phyloP scores from a whole-genome alignment of 2,329 filamentous ascomycete genomes.

The Phaeosphaeriaceae sp. region DNA sequence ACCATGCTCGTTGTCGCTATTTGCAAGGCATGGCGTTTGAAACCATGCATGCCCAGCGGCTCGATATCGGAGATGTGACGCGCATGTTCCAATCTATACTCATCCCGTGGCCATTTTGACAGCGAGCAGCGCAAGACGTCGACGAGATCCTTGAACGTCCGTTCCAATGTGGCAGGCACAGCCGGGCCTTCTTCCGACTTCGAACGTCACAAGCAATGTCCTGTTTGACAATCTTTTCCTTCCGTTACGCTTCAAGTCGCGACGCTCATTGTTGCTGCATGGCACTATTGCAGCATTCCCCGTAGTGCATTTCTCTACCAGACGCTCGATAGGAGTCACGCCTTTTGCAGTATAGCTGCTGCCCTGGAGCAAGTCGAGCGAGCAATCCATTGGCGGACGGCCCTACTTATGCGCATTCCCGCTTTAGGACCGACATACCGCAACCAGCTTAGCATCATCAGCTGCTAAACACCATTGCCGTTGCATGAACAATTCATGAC shows the following conservation, averaged over 20 bases:
- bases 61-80: not conserved
- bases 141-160: slow-evolving; percentile 11
- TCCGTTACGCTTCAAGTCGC: not conserved
- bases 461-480: not conserved
- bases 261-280: not conserved
- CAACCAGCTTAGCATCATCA: not conserved
- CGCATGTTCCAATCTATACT: not conserved
- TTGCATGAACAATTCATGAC: slow-evolving; percentile 1
- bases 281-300: not conserved
- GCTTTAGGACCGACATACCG: slow-evolving; percentile 2
- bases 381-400: slow-evolving; percentile 14
- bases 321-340: not conserved
- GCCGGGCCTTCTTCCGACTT: not conserved
- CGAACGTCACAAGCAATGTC: not conserved
- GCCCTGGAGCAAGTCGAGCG: slow-evolving; percentile 30
- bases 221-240: not conserved
- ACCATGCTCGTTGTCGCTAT: not conserved
- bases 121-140: slow-evolving; percentile 10
- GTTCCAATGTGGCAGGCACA: slow-evolving; percentile 14
- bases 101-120: slow-evolving; percentile 6
- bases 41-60: not conserved
- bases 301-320: not conserved
- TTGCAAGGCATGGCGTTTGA: not conserved
- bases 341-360: slow-evolving; percentile 3
- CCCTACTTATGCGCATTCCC: slow-evolving; percentile 10